Percentiles rank a stretch among this genome's conserved stretches.
These are phyloP conservation scores for Phyllosticta paracitricarpa DNA, from an alignment of 2,329 filamentous ascomycete genomes.

Conservation along the genomic window DNA sequence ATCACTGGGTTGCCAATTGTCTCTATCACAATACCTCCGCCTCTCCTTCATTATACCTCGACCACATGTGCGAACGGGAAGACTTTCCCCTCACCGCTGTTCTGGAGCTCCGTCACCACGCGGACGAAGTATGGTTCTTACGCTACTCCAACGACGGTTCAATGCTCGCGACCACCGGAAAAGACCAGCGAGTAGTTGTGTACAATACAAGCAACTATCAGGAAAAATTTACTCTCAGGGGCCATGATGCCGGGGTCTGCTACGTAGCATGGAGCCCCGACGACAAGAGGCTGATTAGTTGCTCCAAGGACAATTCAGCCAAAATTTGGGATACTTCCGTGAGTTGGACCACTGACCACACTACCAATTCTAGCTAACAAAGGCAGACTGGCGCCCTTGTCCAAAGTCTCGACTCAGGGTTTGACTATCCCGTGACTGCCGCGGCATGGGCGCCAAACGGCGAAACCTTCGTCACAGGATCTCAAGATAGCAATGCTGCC, in stretches of 20 bases:
- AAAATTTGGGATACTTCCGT: slow-evolving; percentile 57
- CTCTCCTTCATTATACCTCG: slow-evolving; percentile 76
- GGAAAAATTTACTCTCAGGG: slow-evolving; percentile 50
- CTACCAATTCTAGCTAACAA: slow-evolving; percentile 9
- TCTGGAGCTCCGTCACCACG: slow-evolving; percentile 61
- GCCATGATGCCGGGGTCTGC: slow-evolving; percentile 66
- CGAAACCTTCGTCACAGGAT: slow-evolving; percentile 62
- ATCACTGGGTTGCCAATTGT: slow-evolving; percentile 71
- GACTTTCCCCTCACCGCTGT: slow-evolving; percentile 68
- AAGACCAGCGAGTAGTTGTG: slow-evolving; percentile 64
- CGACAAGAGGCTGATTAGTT: slow-evolving; percentile 75
- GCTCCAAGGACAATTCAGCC: slow-evolving; percentile 60
- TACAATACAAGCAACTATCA: slow-evolving; percentile 68
- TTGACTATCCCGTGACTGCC: slow-evolving; percentile 75
- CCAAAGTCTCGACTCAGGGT: slow-evolving; percentile 48
- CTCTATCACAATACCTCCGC: slow-evolving; percentile 75
- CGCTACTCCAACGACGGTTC: slow-evolving; percentile 82
- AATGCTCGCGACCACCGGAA: slow-evolving; percentile 72
- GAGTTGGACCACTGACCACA: slow-evolving; percentile 7
- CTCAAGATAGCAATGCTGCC: slow-evolving; percentile 28
- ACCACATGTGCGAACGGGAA: slow-evolving; percentile 72
- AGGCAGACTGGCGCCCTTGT: slow-evolving; percentile 41
- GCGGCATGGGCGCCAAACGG: slow-evolving; percentile 83
- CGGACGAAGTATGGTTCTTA: slow-evolving; percentile 83
- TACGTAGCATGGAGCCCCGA: slow-evolving; percentile 89